These are phyloP conservation scores for Biscogniauxia sp. DNA, from an alignment of 2,329 filamentous ascomycete species.

Conservation along the genomic window DNA sequence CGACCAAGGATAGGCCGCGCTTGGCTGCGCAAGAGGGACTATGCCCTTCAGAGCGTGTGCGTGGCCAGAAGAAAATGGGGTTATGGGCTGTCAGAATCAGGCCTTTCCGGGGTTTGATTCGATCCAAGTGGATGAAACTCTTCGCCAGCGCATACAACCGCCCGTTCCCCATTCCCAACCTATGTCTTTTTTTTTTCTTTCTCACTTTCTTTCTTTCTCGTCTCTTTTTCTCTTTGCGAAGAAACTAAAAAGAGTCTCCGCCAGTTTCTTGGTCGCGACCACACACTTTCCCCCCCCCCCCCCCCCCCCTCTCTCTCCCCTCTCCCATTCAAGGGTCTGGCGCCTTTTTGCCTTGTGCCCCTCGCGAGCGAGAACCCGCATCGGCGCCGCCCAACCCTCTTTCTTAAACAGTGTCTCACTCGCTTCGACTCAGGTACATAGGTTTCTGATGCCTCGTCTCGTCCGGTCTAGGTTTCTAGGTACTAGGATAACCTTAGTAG, in stretches of 20 bases:
- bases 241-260: conserved; percentile 13
- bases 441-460: conserved; percentile 7
- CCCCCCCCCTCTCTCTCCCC: not conserved
- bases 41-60: conserved; percentile 9
- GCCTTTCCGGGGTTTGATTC: conserved; percentile 29
- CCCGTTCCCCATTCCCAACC: conserved; percentile 17
- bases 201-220: conserved; percentile 7
- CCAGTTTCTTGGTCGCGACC: conserved; percentile 5
- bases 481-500: no score
- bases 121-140: conserved; percentile 32
- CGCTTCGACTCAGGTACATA: conserved; percentile 17
- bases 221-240: conserved; percentile 11
- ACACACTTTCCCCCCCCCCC: not conserved
- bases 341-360: conserved; percentile 12
- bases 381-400: conserved; percentile 18
- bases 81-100: conserved; percentile 25
- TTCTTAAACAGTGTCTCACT: conserved; percentile 18
- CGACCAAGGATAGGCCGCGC: conserved; percentile 25
- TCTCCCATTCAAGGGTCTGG: conserved; percentile 3
- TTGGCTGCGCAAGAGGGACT: conserved; percentile 26
- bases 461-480: no score
- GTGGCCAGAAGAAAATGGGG: conserved; percentile 28
- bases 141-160: conserved; percentile 32
- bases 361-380: conserved; percentile 16
- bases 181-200: not conserved